Conservation (phyloP, 371 early-diverging fungal genomes). For the Rhizomucor pusillus region DNA sequence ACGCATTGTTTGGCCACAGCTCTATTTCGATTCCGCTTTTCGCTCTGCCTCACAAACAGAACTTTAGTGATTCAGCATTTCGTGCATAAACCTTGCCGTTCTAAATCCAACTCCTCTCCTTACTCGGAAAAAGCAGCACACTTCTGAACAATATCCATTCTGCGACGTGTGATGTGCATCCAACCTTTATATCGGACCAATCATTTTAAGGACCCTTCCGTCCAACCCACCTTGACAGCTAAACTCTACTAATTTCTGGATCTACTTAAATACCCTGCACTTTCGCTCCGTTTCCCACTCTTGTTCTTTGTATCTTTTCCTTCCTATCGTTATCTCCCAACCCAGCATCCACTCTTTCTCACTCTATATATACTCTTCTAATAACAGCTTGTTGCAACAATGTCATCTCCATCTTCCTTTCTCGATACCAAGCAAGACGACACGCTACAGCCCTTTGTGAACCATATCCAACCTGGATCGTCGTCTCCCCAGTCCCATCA, state of each 20-base stretch:
- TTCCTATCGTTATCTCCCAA: slow-evolving; percentile 7
- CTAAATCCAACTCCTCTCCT: slow-evolving; percentile 21
- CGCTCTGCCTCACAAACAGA: not conserved
- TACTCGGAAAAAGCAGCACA: slow-evolving; percentile 8
- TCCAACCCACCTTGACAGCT: slow-evolving; percentile 12
- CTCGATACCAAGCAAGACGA: not conserved
- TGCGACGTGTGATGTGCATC: not conserved
- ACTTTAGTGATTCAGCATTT: slow-evolving; percentile 10
- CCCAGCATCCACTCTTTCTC: slow-evolving; percentile 1
- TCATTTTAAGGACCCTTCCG: slow-evolving; percentile 4
- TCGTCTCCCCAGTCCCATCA: not conserved
- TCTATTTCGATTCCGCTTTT: slow-evolving; percentile 7
- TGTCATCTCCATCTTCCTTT: slow-evolving; percentile 22
- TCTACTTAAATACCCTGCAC: slow-evolving; percentile 18
- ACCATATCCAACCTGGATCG: not conserved
- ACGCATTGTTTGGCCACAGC: too few relatives aligned
- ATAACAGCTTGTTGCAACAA: slow-evolving; percentile 1
- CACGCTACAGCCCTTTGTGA: not conserved
- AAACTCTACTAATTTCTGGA: not conserved
- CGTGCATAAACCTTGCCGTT: slow-evolving; percentile 20
- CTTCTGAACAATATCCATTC: slow-evolving; percentile 4
- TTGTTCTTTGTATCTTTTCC: slow-evolving; percentile 14
- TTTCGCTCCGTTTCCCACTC: slow-evolving; percentile 7
- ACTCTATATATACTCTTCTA: slow-evolving; percentile 3
- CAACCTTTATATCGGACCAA: slow-evolving; percentile 8